These are phyloP conservation scores for Candida arabinofermentans DNA, from an alignment of 805 yeast genomes.

Conservation along the genomic window DNA sequence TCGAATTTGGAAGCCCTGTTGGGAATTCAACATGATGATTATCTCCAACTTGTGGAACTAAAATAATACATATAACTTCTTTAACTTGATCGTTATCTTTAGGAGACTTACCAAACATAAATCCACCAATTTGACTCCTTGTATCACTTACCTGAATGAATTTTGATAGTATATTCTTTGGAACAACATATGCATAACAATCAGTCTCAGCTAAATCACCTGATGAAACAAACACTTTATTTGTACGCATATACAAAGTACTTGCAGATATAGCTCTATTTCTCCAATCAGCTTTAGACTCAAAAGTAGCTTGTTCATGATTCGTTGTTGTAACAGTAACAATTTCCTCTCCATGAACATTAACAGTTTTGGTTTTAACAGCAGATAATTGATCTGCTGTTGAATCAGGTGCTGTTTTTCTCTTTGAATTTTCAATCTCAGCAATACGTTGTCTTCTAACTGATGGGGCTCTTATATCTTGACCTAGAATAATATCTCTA, in stretches of 20 bases:
- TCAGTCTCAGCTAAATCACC: conserved; percentile 54
- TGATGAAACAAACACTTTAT: conserved; percentile 67
- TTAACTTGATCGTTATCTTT: conserved; percentile 65
- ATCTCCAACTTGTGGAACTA: conserved; percentile 88
- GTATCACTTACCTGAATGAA: conserved; percentile 79
- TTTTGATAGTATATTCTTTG: conserved; percentile 72
- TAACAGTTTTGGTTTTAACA: conserved; percentile 74
- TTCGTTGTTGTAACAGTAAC: conserved; percentile 88
- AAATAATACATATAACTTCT: conserved; percentile 69
- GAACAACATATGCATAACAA: conserved; percentile 68
- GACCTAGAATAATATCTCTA: conserved; percentile 91
- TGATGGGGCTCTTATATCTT: conserved; percentile 88
- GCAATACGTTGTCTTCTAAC: conserved; percentile 80
- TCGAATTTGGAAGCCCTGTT: conserved; percentile 35
- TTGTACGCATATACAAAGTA: conserved; percentile 66
- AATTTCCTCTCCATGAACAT: conserved; percentile 95
- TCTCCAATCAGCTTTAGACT: conserved; percentile 90
- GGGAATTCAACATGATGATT: conserved; percentile 63
- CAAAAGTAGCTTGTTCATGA: conserved; percentile 80
- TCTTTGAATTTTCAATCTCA: conserved; percentile 55
- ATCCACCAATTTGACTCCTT: conserved; percentile 78
- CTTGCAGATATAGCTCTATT: conserved; percentile 76
- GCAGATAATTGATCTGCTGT: conserved; percentile 60
- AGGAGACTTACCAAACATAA: conserved; percentile 77
- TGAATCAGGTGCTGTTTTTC: conserved; percentile 35